Base-by-base conservation (phyloP, 108 stramenopile species). In the Pseudonitzschia pungens region DNA sequence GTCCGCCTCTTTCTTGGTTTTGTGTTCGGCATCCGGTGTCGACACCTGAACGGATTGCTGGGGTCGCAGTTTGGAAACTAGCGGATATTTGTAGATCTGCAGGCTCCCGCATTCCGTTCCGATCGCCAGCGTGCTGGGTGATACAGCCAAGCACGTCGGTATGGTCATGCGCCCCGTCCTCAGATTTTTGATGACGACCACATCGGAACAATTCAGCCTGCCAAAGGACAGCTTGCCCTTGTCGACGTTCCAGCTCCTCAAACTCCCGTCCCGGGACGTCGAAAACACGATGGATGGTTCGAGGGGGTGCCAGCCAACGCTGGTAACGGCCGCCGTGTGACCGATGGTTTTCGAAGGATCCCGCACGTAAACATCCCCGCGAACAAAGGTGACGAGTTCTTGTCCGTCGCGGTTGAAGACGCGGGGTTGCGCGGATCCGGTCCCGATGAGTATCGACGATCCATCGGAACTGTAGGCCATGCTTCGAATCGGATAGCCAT, bases 351-450 rank as follows among this genome's bases (percentile, higher is more conserved):
- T 83, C 22, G 89, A 62, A n/a, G 87, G 72, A 79, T 97, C 94
- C 16, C 84, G 86, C 14, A 96, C 89, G 66, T 97, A 97, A 18
- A 77, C 79, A 69, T 97, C 96, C 1, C 96, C 96, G 41, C 92
- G 90, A 29, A 85, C 79, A 79, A 95, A 97, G 43, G 89, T 68
- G 9, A 76, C 36, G 43, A 90, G 80, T 62, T 91, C 84, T 26
- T 74, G 56, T 26, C 94, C 96, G 62, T 97, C 93, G 0, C 94
- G 78, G 83, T 88, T 84, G 43, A 92, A 71, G 12, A 97, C 82
- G 65, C 75, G 84, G 24, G 94, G 94, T 64, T 96, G 94, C 16
- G 88, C 72, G 20, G 92, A 88, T 20, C 81, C 86, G 0, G 93
- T 93, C 2, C 86, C 88, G 9, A 92, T 87, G 18, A 97, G 62